phyloP scores from a whole-genome alignment of 2,329 filamentous ascomycete genomes.

The Nigrospora oryzae region DNA sequence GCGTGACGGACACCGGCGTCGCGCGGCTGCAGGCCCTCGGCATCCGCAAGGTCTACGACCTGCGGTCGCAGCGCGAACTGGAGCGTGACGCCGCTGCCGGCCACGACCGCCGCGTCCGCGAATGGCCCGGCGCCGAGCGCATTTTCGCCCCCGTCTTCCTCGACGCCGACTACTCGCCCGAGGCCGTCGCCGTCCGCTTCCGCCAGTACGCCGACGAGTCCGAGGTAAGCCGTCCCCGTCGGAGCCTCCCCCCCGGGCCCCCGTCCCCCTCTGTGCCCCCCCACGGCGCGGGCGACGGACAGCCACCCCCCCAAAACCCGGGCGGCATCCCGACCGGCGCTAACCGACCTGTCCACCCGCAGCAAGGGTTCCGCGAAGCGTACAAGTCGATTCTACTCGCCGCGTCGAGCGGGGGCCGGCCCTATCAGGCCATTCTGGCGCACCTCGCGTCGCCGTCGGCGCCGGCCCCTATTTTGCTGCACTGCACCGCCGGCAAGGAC shows the following conservation, averaged over 20 bases:
- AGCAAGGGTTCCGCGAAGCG: slow-evolving; percentile 8
- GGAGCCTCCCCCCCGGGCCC: too few species aligned
- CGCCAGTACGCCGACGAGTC: slow-evolving; percentile 37
- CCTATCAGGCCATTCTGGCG: slow-evolving; percentile 8
- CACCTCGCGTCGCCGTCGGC: slow-evolving; percentile 6
- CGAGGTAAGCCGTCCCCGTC: slow-evolving; percentile 16
- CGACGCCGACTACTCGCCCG: slow-evolving; percentile 47
- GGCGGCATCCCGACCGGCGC: too few species aligned
- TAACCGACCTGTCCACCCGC: neutral
- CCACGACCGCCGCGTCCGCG: slow-evolving; percentile 24
- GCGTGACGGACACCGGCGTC: slow-evolving; percentile 44
- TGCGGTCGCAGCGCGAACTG: slow-evolving; percentile 40
- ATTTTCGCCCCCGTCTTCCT: slow-evolving; percentile 53
- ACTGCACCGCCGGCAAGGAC: slow-evolving; percentile 38
- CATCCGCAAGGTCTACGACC: slow-evolving; percentile 39
- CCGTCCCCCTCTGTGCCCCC: too few species aligned
- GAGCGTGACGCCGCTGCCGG: slow-evolving; percentile 33
- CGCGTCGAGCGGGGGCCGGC: slow-evolving; percentile 4
- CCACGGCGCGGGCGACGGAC: too few species aligned
- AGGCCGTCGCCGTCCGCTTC: slow-evolving; percentile 46
- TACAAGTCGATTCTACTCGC: slow-evolving; percentile 9
- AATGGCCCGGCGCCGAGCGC: slow-evolving; percentile 42
- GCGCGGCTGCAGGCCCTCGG: slow-evolving; percentile 42
- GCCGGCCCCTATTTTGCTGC: slow-evolving; percentile 37
- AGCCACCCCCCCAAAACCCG: too few species aligned